Evolutionary conservation across 208 protist genomes (phyloP), one percentile per base, ranked within the genome.

Genomic region (Borovskyia barvae): DNA sequence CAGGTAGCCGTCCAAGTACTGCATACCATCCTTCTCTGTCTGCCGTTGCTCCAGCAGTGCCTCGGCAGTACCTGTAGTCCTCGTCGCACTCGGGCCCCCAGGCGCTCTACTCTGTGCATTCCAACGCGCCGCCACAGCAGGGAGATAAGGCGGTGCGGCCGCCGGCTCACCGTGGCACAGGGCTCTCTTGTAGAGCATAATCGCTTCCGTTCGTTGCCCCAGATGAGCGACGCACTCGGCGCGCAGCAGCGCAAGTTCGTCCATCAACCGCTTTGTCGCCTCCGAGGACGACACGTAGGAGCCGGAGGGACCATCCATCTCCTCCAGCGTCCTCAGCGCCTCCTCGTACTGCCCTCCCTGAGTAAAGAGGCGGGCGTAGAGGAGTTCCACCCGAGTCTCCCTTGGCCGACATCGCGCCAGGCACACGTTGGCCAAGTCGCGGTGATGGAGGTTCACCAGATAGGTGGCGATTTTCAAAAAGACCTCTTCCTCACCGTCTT

Each of bases 361-460:
- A 5, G 72, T 37, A 51, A 93, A 93, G 22, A 97, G 66, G 14
- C 58, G 57, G 2, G 87, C 91, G 52, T 92, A 91, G n/a, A 95
- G 66, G 7, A 79, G 46, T 56, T 88, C 81, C 28, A 86, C 80
- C 28, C 2, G 37, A 6, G 52, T 47, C 48, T 59, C 55, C 0
- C 69, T 77, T 20, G 53, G 46, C 14, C 53, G 64, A 67, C 83
- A 88, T 20, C 75, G 79, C 5, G 74, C 70, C 28, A 96, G 70
- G 48, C 72, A 85, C 50, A 92, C 51, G 60, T 90, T 85, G 24
- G 87, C 87, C 25, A 94, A 59, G 25, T 90, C 77, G 3, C 74
- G 73, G 54, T 86, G 80, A 41, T 87, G 82, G 32, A 93, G 71
- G 41, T 83, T 49, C 22, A 92, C 58, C 14, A 81, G 55, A 63